Evolutionary conservation across 108 stramenopile species (phyloP).

Genomic region (Nannochloropsis salina): DNA sequence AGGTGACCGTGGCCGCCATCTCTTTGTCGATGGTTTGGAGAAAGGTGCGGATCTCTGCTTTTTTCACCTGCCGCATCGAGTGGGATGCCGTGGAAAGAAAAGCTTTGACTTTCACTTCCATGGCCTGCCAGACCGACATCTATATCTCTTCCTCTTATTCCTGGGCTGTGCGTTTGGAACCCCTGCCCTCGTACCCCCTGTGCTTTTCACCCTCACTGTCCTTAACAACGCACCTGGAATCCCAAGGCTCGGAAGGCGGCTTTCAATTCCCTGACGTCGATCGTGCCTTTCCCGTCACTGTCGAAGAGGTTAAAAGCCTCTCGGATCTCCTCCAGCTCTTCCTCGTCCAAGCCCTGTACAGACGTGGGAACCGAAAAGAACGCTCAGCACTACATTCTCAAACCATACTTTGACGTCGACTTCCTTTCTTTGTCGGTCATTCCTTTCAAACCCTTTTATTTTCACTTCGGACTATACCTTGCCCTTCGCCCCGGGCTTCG

Average conservation of each 20-base stretch:
- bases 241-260: slow-evolving; percentile 50
- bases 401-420: not conserved
- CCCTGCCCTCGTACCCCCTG: not conserved
- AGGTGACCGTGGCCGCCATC: slow-evolving; percentile 23
- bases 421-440: not conserved
- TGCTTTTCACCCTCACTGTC: not conserved
- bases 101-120: not conserved
- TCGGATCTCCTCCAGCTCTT: slow-evolving; percentile 24
- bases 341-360: slow-evolving; percentile 31
- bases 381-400: slow-evolving; percentile 11
- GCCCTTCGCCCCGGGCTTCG: not conserved
- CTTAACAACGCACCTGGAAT: slow-evolving; percentile 28
- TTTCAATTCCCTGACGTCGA: slow-evolving; percentile 52
- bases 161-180: not conserved
- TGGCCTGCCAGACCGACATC: no score
- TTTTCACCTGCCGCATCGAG: slow-evolving; percentile 3
- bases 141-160: not conserved
- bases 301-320: slow-evolving; percentile 49
- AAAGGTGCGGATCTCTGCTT: slow-evolving; percentile 47
- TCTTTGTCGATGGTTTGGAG: slow-evolving; percentile 44
- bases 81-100: not conserved
- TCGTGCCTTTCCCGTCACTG: slow-evolving; percentile 48
- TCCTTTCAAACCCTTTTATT: not conserved
- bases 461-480: not conserved
- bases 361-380: not conserved